phyloP scores from a whole-genome alignment of 1,284 basidiomycete genomes.

The Pseudozyma flocculosa region DNA sequence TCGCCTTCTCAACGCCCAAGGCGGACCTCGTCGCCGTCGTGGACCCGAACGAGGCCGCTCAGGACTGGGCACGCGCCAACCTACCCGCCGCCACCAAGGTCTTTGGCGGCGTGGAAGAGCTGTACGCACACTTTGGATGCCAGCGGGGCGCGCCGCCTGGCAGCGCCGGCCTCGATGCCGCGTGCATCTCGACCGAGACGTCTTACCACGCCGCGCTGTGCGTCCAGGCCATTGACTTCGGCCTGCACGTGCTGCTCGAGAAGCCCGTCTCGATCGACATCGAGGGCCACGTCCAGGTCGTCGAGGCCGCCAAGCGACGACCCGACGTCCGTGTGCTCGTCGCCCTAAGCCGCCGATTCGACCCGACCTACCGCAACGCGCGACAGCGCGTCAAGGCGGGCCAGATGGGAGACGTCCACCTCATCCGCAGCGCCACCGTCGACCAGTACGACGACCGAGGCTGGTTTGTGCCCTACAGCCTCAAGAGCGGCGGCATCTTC shows the following conservation, averaged over 20 bases:
- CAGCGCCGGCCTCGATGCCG: constrained; percentile 20
- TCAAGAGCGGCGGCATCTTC: constrained; percentile 46
- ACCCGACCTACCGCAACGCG: constrained; percentile 42
- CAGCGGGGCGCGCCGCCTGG: neutral
- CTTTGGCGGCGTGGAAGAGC: neutral
- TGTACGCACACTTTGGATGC: constrained; percentile 1
- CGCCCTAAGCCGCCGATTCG: constrained; percentile 47
- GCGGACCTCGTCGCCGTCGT: constrained; percentile 1
- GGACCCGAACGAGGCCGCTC: neutral
- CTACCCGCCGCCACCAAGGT: neutral
- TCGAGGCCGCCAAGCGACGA: constrained; percentile 27
- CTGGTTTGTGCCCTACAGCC: constrained; percentile 38
- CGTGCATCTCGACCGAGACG: constrained; percentile 43
- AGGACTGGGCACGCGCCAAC: constrained; percentile 2
- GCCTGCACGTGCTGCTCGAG: constrained; percentile 52
- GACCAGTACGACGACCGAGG: constrained; percentile 47
- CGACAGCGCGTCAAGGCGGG: constrained; percentile 27
- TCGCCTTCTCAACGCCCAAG: neutral
- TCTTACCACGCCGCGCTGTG: constrained; percentile 33
- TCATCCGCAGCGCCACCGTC: constrained; percentile 30
- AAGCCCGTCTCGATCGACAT: constrained; percentile 55
- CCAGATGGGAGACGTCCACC: constrained; percentile 31
- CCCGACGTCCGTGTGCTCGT: constrained; percentile 52
- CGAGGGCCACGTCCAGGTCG: constrained; percentile 30
- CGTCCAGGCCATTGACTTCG: constrained; percentile 25